Evolutionary conservation across 2,329 filamentous ascomycete species (phyloP).

Genomic region (Trichocomaceae sp.): DNA sequence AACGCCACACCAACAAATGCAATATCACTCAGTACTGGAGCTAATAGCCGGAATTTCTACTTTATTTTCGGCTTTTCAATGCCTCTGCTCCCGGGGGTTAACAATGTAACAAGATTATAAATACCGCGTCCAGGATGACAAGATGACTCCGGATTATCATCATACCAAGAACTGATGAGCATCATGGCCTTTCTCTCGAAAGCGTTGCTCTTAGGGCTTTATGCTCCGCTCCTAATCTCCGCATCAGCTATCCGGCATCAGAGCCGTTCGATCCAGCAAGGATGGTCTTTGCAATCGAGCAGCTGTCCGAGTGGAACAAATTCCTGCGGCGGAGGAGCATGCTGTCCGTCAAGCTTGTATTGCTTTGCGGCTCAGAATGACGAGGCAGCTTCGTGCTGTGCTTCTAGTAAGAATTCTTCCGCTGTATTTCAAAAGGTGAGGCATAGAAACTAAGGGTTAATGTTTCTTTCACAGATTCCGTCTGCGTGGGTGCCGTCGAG

Average conservation of each 20-base stretch:
- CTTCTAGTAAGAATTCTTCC: neutral
- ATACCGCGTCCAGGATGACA: neutral
- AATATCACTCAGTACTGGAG: no score
- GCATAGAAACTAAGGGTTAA: neutral
- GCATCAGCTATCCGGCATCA: neutral
- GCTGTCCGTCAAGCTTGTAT: constrained; percentile 4
- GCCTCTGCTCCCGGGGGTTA: no score
- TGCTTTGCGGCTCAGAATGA: constrained; percentile 5
- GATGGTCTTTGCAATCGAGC: constrained; percentile 9
- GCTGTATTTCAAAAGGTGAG: neutral
- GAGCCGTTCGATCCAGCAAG: constrained; percentile 5
- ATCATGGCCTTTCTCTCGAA: neutral
- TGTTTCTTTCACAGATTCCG: neutral
- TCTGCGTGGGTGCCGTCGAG: constrained; percentile 2
- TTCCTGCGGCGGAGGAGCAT: constrained; percentile 4
- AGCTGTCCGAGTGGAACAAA: constrained; percentile 3
- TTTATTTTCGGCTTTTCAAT: constrained; percentile 3
- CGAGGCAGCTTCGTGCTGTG: constrained; percentile 7
- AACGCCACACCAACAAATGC: neutral
- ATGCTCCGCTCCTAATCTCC: neutral
- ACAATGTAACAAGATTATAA: neutral
- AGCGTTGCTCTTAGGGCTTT: neutral
- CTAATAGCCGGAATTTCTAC: constrained; percentile 3
- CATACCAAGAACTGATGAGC: neutral
- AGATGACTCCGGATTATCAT: neutral